Evolutionary conservation across 257 asterid species (phyloP).

Genomic region (Solanum bulbocastanum): DNA sequence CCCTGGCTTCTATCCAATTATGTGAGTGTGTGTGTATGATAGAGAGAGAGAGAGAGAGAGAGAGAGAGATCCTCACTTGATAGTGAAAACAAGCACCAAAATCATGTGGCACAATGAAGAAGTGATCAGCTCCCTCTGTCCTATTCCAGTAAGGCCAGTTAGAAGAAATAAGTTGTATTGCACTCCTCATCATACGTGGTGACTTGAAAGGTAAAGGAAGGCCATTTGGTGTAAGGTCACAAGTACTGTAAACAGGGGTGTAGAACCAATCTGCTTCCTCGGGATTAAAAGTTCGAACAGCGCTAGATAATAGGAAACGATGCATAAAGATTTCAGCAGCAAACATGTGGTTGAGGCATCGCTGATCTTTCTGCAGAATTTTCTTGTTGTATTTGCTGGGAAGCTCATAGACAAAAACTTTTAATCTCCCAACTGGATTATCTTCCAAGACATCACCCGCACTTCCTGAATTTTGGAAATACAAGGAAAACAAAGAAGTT

Average conservation of each 20-base stretch:
- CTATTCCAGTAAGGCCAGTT: constrained; percentile 93
- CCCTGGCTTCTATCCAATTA: neutral
- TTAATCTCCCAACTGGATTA: constrained; percentile 69
- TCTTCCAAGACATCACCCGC: constrained; percentile 97
- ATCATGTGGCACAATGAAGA: constrained; percentile 84
- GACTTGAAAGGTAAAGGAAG: constrained; percentile 83
- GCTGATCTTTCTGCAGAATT: constrained; percentile 58
- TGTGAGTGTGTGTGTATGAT: neutral
- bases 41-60: neutral
- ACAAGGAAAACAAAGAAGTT: neutral
- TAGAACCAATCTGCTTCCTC: constrained; percentile 96
- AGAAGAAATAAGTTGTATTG: constrained; percentile 75
- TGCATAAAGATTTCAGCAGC: constrained; percentile 95
- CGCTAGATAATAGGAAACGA: constrained; percentile 59
- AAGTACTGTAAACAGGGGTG: constrained; percentile 74
- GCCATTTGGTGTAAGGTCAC: constrained; percentile 85
- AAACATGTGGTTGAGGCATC: constrained; percentile 94
- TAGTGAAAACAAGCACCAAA: constrained; percentile 92
- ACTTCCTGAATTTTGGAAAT: constrained; percentile 48
- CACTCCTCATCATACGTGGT: constrained; percentile 93
- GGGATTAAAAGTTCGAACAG: constrained; percentile 80
- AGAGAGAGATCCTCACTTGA: constrained; percentile 32
- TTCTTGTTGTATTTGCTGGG: constrained; percentile 84
- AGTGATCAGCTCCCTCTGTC: constrained; percentile 94
- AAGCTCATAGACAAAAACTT: constrained; percentile 75